Percentiles rank a stretch among this genome's conserved stretches.
Evolutionary conservation across 2,329 filamentous ascomycete species (phyloP).

Genomic region (Cladophialophora yegresii): DNA sequence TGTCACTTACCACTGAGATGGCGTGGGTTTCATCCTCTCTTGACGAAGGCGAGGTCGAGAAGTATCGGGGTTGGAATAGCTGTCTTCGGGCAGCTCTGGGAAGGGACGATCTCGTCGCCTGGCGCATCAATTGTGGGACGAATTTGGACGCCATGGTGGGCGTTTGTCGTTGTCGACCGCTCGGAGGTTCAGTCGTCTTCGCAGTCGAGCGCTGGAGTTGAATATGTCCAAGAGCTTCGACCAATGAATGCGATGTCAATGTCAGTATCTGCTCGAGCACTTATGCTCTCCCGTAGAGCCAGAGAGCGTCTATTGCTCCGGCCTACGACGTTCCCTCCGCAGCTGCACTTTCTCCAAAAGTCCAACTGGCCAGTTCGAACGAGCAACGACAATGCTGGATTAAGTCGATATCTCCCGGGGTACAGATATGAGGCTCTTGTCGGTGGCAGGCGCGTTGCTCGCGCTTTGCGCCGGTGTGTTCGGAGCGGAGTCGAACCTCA

Average conservation of each 20-base stretch:
- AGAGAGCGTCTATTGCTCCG: neutral
- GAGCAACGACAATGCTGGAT: slow-evolving; percentile 22
- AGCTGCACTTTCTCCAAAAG: slow-evolving; percentile 26
- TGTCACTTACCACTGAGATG: slow-evolving; percentile 64
- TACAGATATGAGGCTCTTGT: slow-evolving; percentile 33
- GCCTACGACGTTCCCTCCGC: neutral
- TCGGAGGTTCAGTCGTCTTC: slow-evolving; percentile 1
- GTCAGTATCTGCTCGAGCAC: slow-evolving; percentile 22
- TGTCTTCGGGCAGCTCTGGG: slow-evolving; percentile 60
- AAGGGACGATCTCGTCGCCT: slow-evolving; percentile 64
- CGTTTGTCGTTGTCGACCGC: slow-evolving; percentile 5
- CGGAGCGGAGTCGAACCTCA: slow-evolving; percentile 34
- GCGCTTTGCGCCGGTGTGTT: slow-evolving; percentile 24
- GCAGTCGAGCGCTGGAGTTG: slow-evolving; percentile 8
- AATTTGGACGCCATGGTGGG: slow-evolving; percentile 77
- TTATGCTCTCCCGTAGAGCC: slow-evolving; percentile 7
- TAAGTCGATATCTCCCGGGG: slow-evolving; percentile 8
- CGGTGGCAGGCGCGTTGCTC: slow-evolving; percentile 27
- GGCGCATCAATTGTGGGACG: slow-evolving; percentile 70
- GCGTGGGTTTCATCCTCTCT: slow-evolving; percentile 63
- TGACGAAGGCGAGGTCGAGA: slow-evolving; percentile 67
- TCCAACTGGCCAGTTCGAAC: slow-evolving; percentile 27
- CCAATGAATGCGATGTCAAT: slow-evolving; percentile 28
- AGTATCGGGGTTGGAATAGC: slow-evolving; percentile 64
- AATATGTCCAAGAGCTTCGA: slow-evolving; percentile 26